phyloP scores from a whole-genome alignment of 1,284 basidiomycete genomes.

The Athelia psychrophila region DNA sequence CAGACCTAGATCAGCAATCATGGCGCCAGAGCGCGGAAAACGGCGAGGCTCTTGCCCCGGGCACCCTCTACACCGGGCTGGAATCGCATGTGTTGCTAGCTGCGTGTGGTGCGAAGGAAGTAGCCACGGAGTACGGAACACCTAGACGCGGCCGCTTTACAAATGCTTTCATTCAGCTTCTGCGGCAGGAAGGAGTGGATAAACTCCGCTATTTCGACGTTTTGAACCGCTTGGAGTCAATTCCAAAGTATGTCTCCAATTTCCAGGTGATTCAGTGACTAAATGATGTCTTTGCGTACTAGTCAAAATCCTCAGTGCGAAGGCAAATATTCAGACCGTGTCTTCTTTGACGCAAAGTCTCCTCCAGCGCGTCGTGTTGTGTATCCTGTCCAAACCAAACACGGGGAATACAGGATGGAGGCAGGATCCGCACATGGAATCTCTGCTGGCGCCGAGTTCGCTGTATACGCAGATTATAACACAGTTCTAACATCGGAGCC shows the following conservation, averaged over 20 bases:
- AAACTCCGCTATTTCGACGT: constrained; percentile 14
- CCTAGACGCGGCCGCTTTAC: constrained; percentile 17
- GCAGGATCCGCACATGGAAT: constrained; percentile 17
- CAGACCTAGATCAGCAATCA: not conserved
- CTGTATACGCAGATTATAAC: constrained; percentile 6
- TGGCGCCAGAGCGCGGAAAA: not conserved
- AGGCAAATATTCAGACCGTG: constrained; percentile 12
- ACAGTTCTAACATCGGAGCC: not conserved
- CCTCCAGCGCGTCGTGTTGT: constrained; percentile 6
- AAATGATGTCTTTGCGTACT: constrained; percentile 5
- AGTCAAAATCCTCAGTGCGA: constrained; percentile 20
- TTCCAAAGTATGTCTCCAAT: constrained; percentile 7
- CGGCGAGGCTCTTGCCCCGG: constrained; percentile 2
- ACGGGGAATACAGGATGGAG: constrained; percentile 8
- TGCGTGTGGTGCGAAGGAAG: constrained; percentile 13
- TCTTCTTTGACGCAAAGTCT: constrained; percentile 14
- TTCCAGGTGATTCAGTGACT: not conserved
- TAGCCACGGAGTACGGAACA: constrained; percentile 9
- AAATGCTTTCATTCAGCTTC: constrained; percentile 7
- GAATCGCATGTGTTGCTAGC: constrained; percentile 18
- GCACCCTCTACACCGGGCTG: constrained; percentile 1
- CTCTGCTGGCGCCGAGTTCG: constrained; percentile 8
- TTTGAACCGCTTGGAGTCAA: constrained; percentile 6
- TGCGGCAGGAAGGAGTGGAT: constrained; percentile 4
- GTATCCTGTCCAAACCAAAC: constrained; percentile 3